Percentiles rank a stretch among this genome's conserved stretches.
phyloP scores from a whole-genome alignment of 2,329 filamentous ascomycete species.

The Penicillium sp. region DNA sequence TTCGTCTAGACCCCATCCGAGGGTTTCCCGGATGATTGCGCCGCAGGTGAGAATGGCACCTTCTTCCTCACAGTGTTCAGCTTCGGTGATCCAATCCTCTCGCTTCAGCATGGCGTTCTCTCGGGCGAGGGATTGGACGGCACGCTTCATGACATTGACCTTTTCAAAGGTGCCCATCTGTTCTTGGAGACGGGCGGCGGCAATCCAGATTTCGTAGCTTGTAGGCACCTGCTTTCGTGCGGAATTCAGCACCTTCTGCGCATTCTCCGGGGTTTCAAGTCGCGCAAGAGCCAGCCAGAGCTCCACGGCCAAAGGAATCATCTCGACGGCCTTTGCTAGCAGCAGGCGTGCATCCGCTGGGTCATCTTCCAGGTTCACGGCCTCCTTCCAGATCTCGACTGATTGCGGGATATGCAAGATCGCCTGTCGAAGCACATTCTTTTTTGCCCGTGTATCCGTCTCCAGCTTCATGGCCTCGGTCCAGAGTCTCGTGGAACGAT shows the following conservation, averaged over 20 bases:
- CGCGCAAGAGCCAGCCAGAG: constrained; percentile 93
- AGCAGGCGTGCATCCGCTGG: constrained; percentile 84
- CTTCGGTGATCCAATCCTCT: constrained; percentile 95
- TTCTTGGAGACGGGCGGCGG: constrained; percentile 83
- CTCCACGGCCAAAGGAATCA: constrained; percentile 91
- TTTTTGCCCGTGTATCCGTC: constrained; percentile 79
- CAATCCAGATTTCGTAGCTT: constrained; percentile 95
- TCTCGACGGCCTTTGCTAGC: constrained; percentile 91
- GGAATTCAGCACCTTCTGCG: constrained; percentile 92
- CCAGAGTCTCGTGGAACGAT: constrained; percentile 87
- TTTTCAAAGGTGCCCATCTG: constrained; percentile 83
- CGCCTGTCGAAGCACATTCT: constrained; percentile 88
- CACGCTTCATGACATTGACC: constrained; percentile 93
- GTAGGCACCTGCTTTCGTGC: constrained; percentile 92
- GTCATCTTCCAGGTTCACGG: constrained; percentile 93
- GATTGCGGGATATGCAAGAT: constrained; percentile 93
- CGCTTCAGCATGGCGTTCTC: constrained; percentile 96
- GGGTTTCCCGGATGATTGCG: constrained; percentile 87
- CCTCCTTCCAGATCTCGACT: constrained; percentile 96
- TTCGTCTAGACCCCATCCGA: constrained; percentile 91
- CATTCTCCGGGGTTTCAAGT: constrained; percentile 85
- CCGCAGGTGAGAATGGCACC: constrained; percentile 84
- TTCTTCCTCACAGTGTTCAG: constrained; percentile 92
- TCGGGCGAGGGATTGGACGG: constrained; percentile 82
- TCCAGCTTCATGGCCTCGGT: constrained; percentile 95